Evolutionary conservation across 208 protist species (phyloP).

Genomic region (Leishmania mexicana): DNA sequence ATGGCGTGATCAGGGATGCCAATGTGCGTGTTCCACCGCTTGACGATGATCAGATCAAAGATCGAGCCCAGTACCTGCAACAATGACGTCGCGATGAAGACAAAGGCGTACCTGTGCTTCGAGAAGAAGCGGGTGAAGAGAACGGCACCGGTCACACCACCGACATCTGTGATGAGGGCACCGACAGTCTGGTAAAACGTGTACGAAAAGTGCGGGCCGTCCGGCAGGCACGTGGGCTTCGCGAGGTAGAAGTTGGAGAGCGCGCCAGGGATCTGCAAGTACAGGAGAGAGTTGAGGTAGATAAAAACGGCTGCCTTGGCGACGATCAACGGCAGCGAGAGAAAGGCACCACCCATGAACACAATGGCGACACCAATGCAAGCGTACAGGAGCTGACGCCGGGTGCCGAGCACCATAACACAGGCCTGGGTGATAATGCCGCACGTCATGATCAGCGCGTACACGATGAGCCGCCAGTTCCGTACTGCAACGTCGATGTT

Average conservation of each 20-base stretch:
- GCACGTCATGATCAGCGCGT: conserved; percentile 42
- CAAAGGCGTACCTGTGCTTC: conserved; percentile 37
- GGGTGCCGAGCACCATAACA: conserved; percentile 37
- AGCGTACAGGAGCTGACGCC: conserved; percentile 30
- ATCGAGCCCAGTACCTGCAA: conserved; percentile 35
- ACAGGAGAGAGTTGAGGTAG: conserved; percentile 49
- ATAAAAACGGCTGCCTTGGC: conserved; percentile 57
- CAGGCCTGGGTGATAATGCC: conserved; percentile 38
- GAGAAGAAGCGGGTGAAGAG: conserved; percentile 47
- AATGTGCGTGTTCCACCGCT: conserved; percentile 46
- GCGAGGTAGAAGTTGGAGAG: conserved; percentile 59
- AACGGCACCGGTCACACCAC: conserved; percentile 27
- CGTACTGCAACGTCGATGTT: conserved; percentile 38
- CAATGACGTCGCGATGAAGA: conserved; percentile 42
- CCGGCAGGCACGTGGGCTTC: conserved; percentile 30
- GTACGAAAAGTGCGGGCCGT: conserved; percentile 62
- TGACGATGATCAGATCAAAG: conserved; percentile 60
- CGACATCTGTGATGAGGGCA: conserved; percentile 37
- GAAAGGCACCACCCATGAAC: conserved; percentile 34
- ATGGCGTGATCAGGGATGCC: conserved; percentile 49
- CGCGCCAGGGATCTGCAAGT: conserved; percentile 53
- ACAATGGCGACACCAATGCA: conserved; percentile 26
- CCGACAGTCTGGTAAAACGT: conserved; percentile 56
- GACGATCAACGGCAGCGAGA: conserved; percentile 45
- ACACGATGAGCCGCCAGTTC: conserved; percentile 46